A percentile compares a stretch with the other conserved stretches of the same genome.
Conservation (phyloP, 2,329 filamentous ascomycete species). For the Ceratocystiopsis sp. region DNA sequence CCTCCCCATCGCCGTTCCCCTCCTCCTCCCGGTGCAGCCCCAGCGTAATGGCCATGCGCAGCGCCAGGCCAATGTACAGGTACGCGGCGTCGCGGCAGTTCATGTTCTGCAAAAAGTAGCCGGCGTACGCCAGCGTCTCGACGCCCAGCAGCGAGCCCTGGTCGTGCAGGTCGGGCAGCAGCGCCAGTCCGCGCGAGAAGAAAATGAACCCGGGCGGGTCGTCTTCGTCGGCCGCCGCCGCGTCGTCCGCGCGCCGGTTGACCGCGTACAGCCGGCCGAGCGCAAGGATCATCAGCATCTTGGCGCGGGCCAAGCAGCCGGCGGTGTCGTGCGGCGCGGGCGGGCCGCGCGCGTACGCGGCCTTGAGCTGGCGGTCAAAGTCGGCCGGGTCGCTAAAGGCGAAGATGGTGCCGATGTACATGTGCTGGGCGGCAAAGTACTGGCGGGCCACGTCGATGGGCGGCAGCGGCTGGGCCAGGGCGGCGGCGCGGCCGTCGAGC, state of each 20-base stretch:
- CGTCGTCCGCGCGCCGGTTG: slow-evolving; percentile 34
- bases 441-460: slow-evolving; percentile 32
- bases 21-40: slow-evolving; percentile 33
- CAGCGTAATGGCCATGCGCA: slow-evolving; percentile 39
- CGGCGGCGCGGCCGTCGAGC: neutral
- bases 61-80: slow-evolving; percentile 33
- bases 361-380: slow-evolving; percentile 27
- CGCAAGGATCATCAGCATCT: slow-evolving; percentile 33
- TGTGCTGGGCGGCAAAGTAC: slow-evolving; percentile 26
- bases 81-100: slow-evolving; percentile 37
- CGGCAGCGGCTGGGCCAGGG: slow-evolving; percentile 20
- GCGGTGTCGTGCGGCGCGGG: slow-evolving; percentile 26
- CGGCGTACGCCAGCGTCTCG: slow-evolving; percentile 34
- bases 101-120: slow-evolving; percentile 40
- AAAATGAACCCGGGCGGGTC: slow-evolving; percentile 37
- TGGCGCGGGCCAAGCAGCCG: slow-evolving; percentile 31
- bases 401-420: slow-evolving; percentile 40
- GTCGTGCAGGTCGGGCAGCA: slow-evolving; percentile 37
- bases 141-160: slow-evolving; percentile 36
- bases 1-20: too few relatives aligned
- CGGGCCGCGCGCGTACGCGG: slow-evolving; percentile 24
- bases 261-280: slow-evolving; percentile 40
- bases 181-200: slow-evolving; percentile 31
- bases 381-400: slow-evolving; percentile 29
- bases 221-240: slow-evolving; percentile 12